Evolutionary conservation across 2,329 filamentous ascomycete species (phyloP).

Genomic region (Parastagonospora nodorum): DNA sequence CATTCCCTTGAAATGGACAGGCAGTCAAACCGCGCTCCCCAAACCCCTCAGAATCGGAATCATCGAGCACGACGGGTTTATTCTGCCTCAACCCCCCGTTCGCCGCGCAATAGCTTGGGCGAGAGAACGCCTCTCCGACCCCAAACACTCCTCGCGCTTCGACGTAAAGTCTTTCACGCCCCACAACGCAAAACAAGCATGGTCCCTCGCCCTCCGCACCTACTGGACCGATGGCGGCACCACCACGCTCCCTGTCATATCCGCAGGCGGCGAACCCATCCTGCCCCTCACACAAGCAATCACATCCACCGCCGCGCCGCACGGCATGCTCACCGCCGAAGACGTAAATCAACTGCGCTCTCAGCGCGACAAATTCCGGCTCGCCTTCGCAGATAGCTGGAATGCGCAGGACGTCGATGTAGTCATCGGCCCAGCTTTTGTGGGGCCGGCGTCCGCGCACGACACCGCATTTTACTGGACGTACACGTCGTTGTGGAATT

Average conservation of each 20-base stretch:
- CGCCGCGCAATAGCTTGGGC: constrained; percentile 46
- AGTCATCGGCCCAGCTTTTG: constrained; percentile 24
- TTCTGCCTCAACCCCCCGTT: constrained; percentile 49
- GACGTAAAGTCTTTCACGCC: constrained; percentile 46
- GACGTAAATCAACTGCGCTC: constrained; percentile 14
- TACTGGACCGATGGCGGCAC: constrained; percentile 56
- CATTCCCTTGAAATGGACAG: constrained; percentile 26
- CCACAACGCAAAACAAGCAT: constrained; percentile 35
- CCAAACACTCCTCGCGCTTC: constrained; percentile 13
- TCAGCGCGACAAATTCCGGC: constrained; percentile 18
- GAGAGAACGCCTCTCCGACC: constrained; percentile 11
- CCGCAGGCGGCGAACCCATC: constrained; percentile 51
- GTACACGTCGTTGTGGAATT: constrained; percentile 24
- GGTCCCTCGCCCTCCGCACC: constrained; percentile 42
- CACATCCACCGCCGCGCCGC: constrained; percentile 7
- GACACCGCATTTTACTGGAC: constrained; percentile 30
- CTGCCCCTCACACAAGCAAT: constrained; percentile 48
- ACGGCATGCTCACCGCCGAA: constrained; percentile 14
- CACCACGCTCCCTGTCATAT: constrained; percentile 39
- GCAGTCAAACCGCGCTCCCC: constrained; percentile 14
- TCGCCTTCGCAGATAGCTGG: constrained; percentile 19
- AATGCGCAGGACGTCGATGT: constrained; percentile 26
- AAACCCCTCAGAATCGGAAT: constrained; percentile 51
- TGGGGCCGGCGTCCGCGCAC: constrained; percentile 24
- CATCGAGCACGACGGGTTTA: constrained; percentile 47